These are phyloP conservation scores for Rhodomyrtus tomentosa DNA, from an alignment of 345 rosid genomes.

Conservation along the genomic window DNA sequence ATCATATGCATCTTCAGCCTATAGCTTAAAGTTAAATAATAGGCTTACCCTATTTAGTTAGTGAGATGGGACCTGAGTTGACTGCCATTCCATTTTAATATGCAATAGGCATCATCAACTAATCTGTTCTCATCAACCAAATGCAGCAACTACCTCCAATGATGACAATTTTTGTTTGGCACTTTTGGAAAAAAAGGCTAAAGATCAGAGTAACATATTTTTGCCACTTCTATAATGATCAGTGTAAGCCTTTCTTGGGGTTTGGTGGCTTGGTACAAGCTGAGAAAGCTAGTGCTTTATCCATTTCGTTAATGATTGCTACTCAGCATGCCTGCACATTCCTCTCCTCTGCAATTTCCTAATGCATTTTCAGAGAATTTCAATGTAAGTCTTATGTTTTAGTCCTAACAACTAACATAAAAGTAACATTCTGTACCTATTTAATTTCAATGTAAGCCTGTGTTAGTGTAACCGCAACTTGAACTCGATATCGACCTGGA, in stretches of 20 bases:
- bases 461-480: background rate
- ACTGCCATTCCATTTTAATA: background rate
- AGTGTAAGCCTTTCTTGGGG: background rate
- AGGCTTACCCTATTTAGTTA: background rate
- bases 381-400: background rate
- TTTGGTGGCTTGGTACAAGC: background rate
- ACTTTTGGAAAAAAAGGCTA: background rate
- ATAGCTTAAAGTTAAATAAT: background rate
- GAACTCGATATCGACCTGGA: background rate
- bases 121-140: conserved; percentile 28
- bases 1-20: background rate
- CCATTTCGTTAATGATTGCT: background rate
- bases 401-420: background rate
- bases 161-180: background rate
- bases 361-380: background rate
- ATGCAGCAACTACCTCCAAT: conserved; percentile 15
- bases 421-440: background rate
- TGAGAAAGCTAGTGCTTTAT: background rate
- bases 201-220: background rate
- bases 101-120: conserved; percentile 8
- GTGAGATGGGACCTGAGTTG: conserved; percentile 8
- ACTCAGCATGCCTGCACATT: background rate
- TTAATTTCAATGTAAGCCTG: background rate
- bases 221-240: background rate
- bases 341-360: background rate